Conservation (phyloP, 2,329 filamentous ascomycete genomes). For the Aotearoamyces nothofagi region DNA sequence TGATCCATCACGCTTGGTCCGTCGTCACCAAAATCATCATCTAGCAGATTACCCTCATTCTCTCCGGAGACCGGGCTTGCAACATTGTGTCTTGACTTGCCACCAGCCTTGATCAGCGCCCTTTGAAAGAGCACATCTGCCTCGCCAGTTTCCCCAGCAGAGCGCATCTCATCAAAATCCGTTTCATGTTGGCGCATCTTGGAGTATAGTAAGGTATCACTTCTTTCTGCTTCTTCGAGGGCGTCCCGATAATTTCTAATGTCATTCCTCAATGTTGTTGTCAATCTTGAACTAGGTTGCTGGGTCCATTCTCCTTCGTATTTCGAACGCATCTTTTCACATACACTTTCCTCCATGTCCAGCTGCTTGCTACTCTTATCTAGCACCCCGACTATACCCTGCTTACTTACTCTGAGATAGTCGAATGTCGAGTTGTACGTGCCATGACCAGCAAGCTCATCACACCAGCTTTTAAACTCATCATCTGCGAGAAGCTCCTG, state of each 20-base stretch:
- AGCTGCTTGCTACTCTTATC: slow-evolving; percentile 76
- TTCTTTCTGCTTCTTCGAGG: slow-evolving; percentile 75
- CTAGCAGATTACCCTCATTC: slow-evolving; percentile 66
- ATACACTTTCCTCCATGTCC: slow-evolving; percentile 94
- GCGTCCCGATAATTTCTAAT: slow-evolving; percentile 80
- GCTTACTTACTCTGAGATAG: slow-evolving; percentile 61
- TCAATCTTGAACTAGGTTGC: slow-evolving; percentile 82
- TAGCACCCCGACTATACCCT: slow-evolving; percentile 54
- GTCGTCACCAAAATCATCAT: slow-evolving; percentile 78
- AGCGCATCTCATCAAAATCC: slow-evolving; percentile 92
- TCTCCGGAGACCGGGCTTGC: slow-evolving; percentile 39
- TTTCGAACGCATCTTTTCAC: slow-evolving; percentile 98
- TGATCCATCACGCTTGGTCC: slow-evolving; percentile 74
- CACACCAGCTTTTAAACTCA: slow-evolving; percentile 88
- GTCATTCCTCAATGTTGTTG: slow-evolving; percentile 73
- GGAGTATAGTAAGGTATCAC: slow-evolving; percentile 67
- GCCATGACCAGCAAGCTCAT: slow-evolving; percentile 77
- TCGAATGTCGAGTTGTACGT: slow-evolving; percentile 69
- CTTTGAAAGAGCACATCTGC: slow-evolving; percentile 80
- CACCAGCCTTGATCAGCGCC: slow-evolving; percentile 64
- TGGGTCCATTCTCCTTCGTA: slow-evolving; percentile 95
- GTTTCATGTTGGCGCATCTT: slow-evolving; percentile 75
- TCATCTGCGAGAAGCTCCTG: slow-evolving; percentile 79
- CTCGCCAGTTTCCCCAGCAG: slow-evolving; percentile 73
- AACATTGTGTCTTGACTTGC: slow-evolving; percentile 38